A percentile compares a stretch with the other conserved stretches of the same genome.
Conservation (phyloP, 2,329 filamentous ascomycete species). For the Verticillium longisporum region DNA sequence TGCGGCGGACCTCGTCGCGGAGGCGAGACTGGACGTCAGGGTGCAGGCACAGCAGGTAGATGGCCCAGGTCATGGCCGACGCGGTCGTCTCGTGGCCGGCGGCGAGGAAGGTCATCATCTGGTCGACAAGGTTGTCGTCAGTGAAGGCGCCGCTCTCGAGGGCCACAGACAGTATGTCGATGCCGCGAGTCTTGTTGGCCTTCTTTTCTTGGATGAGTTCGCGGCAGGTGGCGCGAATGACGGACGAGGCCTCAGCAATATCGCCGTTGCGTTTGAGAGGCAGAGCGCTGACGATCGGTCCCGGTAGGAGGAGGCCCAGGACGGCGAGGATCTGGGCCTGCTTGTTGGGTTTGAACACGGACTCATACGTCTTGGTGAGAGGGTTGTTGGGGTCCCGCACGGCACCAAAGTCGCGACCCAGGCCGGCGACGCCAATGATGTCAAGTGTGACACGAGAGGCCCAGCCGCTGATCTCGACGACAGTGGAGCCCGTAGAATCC, state of each 20-base stretch:
- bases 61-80: constrained; percentile 67
- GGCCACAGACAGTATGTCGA: constrained; percentile 77
- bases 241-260: constrained; percentile 44
- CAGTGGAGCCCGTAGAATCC: constrained; percentile 22
- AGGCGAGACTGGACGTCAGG: constrained; percentile 60
- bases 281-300: constrained; percentile 52
- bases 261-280: constrained; percentile 68
- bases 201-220: constrained; percentile 68
- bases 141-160: constrained; percentile 68
- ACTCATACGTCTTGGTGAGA: constrained; percentile 51
- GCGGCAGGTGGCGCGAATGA: constrained; percentile 59
- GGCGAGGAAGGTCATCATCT: constrained; percentile 84
- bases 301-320: constrained; percentile 55
- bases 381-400: constrained; percentile 53
- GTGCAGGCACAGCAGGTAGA: constrained; percentile 61
- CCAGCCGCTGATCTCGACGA: constrained; percentile 56
- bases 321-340: constrained; percentile 50
- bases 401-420: constrained; percentile 65
- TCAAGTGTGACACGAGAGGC: constrained; percentile 64
- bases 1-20: constrained; percentile 58
- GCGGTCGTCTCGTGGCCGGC: constrained; percentile 79
- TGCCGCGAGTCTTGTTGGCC: constrained; percentile 39
- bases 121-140: constrained; percentile 76
- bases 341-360: constrained; percentile 45
- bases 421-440: constrained; percentile 66